phyloP scores from a whole-genome alignment of 116 monocot genomes.

The Cymodocea nodosa region DNA sequence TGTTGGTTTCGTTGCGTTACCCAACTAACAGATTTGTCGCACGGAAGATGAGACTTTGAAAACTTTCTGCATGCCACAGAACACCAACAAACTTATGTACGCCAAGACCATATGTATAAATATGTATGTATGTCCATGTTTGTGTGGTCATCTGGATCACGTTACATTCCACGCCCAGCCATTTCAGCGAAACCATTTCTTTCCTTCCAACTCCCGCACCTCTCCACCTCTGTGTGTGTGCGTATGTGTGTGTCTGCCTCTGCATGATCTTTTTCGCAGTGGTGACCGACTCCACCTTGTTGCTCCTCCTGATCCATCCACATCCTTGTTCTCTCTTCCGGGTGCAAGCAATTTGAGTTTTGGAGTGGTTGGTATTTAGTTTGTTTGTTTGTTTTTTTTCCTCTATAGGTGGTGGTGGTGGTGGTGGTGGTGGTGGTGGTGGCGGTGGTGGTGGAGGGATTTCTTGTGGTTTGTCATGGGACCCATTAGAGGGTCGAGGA shows the following conservation, averaged over 20 bases:
- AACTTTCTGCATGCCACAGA: background rate
- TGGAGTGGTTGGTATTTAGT: background rate
- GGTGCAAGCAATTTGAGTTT: constrained; percentile 2
- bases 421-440: constrained; percentile 1
- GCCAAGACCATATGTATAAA: background rate
- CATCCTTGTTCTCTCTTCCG: background rate
- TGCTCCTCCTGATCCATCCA: background rate
- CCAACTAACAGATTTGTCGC: background rate
- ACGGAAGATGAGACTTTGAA: background rate
- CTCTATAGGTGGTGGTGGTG: background rate
- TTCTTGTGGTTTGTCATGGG: constrained; percentile 29
- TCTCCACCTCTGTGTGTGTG: background rate
- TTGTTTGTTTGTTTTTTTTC: background rate
- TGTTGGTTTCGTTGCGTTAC: background rate
- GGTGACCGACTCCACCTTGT: background rate
- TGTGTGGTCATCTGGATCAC: background rate
- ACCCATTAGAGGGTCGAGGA: constrained; percentile 48
- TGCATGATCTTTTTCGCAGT: constrained; percentile 1
- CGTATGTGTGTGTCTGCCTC: background rate
- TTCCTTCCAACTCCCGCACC: background rate
- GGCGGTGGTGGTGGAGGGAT: background rate
- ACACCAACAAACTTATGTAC: background rate
- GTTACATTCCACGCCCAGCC: background rate
- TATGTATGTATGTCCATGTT: background rate
- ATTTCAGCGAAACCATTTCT: background rate